Conservation (phyloP, 352 stramenopile genomes). For the Pythium angustatum region DNA sequence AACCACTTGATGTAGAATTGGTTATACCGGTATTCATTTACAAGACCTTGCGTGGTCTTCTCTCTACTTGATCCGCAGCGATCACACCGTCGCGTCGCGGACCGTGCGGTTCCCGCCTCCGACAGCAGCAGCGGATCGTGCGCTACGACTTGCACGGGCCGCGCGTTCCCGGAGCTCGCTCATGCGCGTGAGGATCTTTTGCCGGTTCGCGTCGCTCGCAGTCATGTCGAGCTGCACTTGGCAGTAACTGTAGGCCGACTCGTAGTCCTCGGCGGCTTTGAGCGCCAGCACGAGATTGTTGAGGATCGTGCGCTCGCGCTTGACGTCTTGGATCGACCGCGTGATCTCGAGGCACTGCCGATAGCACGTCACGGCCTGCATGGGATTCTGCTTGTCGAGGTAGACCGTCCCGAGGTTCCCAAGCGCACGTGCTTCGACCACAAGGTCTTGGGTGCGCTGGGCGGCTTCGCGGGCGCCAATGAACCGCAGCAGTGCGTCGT, state of each 20-base stretch:
- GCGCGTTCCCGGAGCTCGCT: constrained; percentile 57
- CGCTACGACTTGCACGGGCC: constrained; percentile 26
- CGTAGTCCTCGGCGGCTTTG: constrained; percentile 62
- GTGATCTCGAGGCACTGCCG: constrained; percentile 78
- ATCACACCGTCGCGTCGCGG: neutral
- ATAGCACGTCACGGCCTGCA: constrained; percentile 75
- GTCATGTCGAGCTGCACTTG: constrained; percentile 73
- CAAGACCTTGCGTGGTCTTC: neutral
- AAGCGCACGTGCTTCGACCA: constrained; percentile 73
- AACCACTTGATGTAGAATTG: neutral
- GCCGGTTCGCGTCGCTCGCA: constrained; percentile 64
- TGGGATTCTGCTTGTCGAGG: constrained; percentile 66
- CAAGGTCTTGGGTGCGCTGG: constrained; percentile 40
- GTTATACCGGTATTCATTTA: constrained; percentile 10
- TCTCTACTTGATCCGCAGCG: neutral
- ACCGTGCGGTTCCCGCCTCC: neutral
- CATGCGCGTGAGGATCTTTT: constrained; percentile 82
- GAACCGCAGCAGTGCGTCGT: constrained; percentile 66
- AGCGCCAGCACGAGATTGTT: constrained; percentile 84
- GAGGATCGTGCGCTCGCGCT: constrained; percentile 79
- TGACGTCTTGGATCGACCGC: constrained; percentile 65
- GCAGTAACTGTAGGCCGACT: constrained; percentile 57
- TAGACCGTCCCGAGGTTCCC: constrained; percentile 81
- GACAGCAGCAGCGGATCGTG: neutral
- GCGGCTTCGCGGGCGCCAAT: constrained; percentile 64